phyloP scores from a whole-genome alignment of 768 basidiomycete species.

The Rhizopogon roseolus region DNA sequence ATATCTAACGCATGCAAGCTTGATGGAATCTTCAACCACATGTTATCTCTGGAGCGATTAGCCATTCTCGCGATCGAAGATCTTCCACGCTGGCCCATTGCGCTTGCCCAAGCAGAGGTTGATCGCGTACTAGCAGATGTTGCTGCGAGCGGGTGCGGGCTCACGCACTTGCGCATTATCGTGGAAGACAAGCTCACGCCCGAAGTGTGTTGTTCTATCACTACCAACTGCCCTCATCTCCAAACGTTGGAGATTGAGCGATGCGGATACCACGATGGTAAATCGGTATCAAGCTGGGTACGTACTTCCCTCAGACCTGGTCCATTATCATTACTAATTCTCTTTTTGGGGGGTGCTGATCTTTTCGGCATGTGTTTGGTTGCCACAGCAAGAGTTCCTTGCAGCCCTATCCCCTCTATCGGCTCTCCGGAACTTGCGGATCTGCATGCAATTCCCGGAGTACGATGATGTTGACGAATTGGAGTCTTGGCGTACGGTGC shows the following conservation, averaged over 20 bases:
- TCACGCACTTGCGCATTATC: conserved; percentile 29
- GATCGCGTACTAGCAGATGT: conserved; percentile 24
- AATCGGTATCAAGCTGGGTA: conserved; percentile 30
- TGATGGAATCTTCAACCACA: conserved; percentile 24
- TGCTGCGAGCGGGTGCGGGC: conserved; percentile 25
- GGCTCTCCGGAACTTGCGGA: conserved; percentile 23
- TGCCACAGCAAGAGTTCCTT: conserved; percentile 29
- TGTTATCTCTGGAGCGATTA: conserved; percentile 21
- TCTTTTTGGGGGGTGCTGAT: conserved; percentile 24
- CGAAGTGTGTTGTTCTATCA: conserved; percentile 22
- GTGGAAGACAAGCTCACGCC: conserved; percentile 32
- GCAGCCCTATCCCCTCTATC: conserved; percentile 25
- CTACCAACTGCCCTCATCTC: conserved; percentile 24
- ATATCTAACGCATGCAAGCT: conserved; percentile 30
- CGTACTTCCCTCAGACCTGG: conserved; percentile 16
- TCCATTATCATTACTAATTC: conserved; percentile 7
- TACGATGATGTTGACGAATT: conserved; percentile 26
- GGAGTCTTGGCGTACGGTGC: conserved; percentile 26
- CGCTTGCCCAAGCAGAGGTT: conserved; percentile 28
- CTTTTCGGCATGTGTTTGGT: conserved; percentile 18
- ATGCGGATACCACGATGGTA: conserved; percentile 33
- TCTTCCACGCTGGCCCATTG: conserved; percentile 31
- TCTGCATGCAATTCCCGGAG: conserved; percentile 32
- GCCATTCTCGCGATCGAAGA: conserved; percentile 30
- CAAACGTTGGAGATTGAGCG: conserved; percentile 30